These are phyloP conservation scores for Umbelopsis sp. DNA, from an alignment of 192 early-diverging fungal species.

Conservation along the genomic window DNA sequence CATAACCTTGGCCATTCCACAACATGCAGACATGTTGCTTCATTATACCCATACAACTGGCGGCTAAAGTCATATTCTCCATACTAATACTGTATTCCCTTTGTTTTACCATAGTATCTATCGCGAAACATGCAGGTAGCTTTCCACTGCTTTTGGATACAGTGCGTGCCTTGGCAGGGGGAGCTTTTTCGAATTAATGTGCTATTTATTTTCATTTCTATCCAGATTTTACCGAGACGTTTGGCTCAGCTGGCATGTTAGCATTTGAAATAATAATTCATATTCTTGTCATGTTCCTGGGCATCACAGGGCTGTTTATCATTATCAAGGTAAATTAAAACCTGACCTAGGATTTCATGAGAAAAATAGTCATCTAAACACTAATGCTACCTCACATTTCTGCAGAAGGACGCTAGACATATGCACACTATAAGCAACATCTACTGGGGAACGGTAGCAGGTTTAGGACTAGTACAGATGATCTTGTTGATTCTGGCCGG, in stretches of 20 bases:
- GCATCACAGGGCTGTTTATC: slow-evolving; percentile 1
- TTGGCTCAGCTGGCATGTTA: slow-evolving; percentile 28
- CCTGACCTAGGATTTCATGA: not conserved
- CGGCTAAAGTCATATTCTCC: not conserved
- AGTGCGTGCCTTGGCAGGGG: no score
- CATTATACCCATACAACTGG: not conserved
- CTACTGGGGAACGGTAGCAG: slow-evolving; percentile 15
- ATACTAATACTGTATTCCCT: slow-evolving; percentile 10
- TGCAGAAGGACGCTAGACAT: slow-evolving; percentile 11
- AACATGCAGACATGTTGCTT: slow-evolving; percentile 15
- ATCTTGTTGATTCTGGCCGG: slow-evolving; percentile 27
- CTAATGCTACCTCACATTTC: not conserved
- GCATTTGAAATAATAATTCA: slow-evolving; percentile 22
- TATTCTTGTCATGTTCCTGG: not conserved
- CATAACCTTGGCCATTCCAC: not conserved
- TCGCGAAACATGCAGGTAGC: slow-evolving; percentile 17
- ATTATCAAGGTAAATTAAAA: slow-evolving; percentile 23
- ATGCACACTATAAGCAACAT: slow-evolving; percentile 13
- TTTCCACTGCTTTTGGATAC: not conserved
- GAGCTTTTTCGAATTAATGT: no score
- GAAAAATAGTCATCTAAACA: not conserved
- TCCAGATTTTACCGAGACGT: slow-evolving; percentile 23
- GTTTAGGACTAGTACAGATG: slow-evolving; percentile 20
- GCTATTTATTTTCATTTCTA: not conserved
- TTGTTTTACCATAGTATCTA: slow-evolving; percentile 6